A percentile compares a stretch with the other conserved stretches of the same genome.
These are phyloP conservation scores for Phialophora expanda DNA, from an alignment of 2,329 filamentous ascomycete species.

Conservation along the genomic window DNA sequence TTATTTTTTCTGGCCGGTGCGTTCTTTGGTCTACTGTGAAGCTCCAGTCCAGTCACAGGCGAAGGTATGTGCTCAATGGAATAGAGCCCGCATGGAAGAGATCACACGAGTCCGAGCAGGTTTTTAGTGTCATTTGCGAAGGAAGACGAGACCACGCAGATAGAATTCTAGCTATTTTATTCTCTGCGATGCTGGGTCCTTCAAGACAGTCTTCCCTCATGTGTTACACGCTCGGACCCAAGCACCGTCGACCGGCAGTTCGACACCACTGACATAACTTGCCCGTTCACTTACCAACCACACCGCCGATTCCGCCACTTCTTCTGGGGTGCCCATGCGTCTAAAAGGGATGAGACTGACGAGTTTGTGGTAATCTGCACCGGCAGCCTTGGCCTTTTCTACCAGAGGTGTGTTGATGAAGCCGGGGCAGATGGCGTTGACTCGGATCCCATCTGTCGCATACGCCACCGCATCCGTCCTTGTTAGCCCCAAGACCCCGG, in stretches of 20 bases:
- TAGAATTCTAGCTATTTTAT: neutral
- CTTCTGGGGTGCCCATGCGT: conserved; percentile 42
- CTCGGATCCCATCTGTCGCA: conserved; percentile 50
- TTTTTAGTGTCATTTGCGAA: conserved; percentile 1
- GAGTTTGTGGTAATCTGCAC: conserved; percentile 24
- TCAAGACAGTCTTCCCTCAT: conserved; percentile 14
- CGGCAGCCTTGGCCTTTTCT: conserved; percentile 18
- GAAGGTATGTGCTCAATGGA: neutral
- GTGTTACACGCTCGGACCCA: conserved; percentile 29
- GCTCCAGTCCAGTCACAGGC: too few relatives aligned
- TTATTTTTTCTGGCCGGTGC: neutral
- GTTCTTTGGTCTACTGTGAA: neutral
- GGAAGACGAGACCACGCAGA: neutral
- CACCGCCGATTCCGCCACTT: conserved; percentile 43
- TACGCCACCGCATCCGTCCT: conserved; percentile 61
- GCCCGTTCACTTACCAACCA: conserved; percentile 42
- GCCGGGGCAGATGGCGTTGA: conserved; percentile 54
- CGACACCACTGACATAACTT: conserved; percentile 42
- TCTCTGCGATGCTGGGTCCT: neutral
- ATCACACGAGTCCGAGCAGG: neutral
- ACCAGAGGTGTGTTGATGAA: conserved; percentile 50
- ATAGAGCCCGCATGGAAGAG: neutral
- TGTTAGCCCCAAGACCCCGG: conserved; percentile 48
- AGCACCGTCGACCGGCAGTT: conserved; percentile 40
- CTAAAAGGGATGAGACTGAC: conserved; percentile 33